These are phyloP conservation scores for Corchorus capsularis DNA, from an alignment of 345 rosid species.

Conservation along the genomic window DNA sequence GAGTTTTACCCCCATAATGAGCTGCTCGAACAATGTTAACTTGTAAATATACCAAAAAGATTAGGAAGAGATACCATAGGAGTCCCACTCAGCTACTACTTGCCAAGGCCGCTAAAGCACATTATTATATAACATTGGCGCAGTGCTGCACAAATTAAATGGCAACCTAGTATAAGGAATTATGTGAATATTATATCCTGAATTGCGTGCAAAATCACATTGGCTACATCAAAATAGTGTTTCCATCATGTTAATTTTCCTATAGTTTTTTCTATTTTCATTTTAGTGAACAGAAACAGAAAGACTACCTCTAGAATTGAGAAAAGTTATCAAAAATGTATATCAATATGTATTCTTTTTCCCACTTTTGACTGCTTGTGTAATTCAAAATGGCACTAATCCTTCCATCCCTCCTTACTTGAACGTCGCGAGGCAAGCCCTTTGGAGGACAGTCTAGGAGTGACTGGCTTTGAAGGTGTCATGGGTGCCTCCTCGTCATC, in stretches of 20 bases:
- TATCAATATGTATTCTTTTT: not conserved
- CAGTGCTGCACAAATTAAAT: no score
- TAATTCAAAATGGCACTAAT: constrained; percentile 30
- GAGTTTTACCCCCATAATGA: no score
- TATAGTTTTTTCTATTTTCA: not conserved
- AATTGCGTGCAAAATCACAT: not conserved
- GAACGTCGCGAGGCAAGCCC: constrained; percentile 75
- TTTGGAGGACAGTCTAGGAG: constrained; percentile 68
- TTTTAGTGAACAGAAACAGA: not conserved
- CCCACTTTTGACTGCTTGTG: not conserved
- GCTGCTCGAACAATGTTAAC: no score
- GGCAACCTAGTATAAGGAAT: not conserved
- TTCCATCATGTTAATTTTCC: not conserved
- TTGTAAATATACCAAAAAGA: no score
- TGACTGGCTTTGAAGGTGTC: constrained; percentile 63
- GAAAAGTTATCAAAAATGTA: not conserved
- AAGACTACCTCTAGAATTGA: not conserved
- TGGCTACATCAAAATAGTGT: not conserved
- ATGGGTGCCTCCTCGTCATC: constrained; percentile 73
- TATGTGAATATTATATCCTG: not conserved
- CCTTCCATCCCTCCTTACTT: constrained; percentile 88
- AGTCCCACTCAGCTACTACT: no score
- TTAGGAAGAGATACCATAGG: no score
- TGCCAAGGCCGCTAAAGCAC: no score
- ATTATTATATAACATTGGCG: no score